These are phyloP conservation scores for Alternaria postmessia DNA, from an alignment of 2,329 filamentous ascomycete species.

Conservation along the genomic window DNA sequence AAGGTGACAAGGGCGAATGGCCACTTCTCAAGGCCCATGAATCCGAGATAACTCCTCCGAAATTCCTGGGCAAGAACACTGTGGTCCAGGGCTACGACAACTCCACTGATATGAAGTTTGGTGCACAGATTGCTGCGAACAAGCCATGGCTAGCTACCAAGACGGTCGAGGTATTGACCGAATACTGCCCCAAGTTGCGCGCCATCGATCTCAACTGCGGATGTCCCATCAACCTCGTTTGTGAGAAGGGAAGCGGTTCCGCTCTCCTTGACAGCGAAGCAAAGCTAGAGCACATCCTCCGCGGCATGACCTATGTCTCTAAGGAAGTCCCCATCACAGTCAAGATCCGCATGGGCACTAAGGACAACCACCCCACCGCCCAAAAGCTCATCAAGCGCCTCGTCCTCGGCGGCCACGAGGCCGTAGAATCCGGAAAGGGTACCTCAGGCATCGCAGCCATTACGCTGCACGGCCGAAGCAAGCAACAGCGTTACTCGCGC, in stretches of 20 bases:
- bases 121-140: slow-evolving; percentile 90
- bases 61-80: slow-evolving; percentile 64
- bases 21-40: slow-evolving; percentile 92
- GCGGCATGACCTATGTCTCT: slow-evolving; percentile 95
- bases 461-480: slow-evolving; percentile 89
- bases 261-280: slow-evolving; percentile 86
- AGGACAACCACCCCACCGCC: slow-evolving; percentile 79
- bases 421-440: slow-evolving; percentile 70
- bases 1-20: slow-evolving; percentile 93
- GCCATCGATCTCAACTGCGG: slow-evolving; percentile 97
- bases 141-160: slow-evolving; percentile 92
- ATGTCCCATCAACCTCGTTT: slow-evolving; percentile 95
- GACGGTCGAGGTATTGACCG: slow-evolving; percentile 80
- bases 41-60: slow-evolving; percentile 77
- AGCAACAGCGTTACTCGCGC: slow-evolving; percentile 92
- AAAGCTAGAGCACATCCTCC: slow-evolving; percentile 92
- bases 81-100: slow-evolving; percentile 83
- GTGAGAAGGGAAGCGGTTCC: slow-evolving; percentile 85
- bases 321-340: slow-evolving; percentile 90
- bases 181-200: slow-evolving; percentile 81
- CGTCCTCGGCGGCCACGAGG: slow-evolving; percentile 78
- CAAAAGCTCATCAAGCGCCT: slow-evolving; percentile 83
- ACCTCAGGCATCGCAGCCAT: slow-evolving; percentile 83
- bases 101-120: slow-evolving; percentile 83
- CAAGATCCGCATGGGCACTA: slow-evolving; percentile 93